These are phyloP conservation scores for Luvunga scandens DNA, from an alignment of 345 rosid genomes.

Conservation along the genomic window DNA sequence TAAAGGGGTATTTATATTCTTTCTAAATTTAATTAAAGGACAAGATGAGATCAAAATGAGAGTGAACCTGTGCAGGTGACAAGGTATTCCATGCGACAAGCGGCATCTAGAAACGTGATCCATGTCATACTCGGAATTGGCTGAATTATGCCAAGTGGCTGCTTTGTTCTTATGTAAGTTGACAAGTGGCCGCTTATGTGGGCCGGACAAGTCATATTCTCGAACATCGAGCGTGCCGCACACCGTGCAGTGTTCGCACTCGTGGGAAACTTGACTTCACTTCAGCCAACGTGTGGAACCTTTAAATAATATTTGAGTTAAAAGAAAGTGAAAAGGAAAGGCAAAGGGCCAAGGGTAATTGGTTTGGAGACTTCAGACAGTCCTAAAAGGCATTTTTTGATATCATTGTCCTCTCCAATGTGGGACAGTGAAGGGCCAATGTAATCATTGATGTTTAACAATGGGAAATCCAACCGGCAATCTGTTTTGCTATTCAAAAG, in stretches of 20 bases:
- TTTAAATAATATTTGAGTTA: background rate
- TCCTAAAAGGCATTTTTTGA: background rate
- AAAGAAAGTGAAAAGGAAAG: background rate
- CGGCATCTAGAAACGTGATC: background rate
- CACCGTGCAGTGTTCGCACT: background rate
- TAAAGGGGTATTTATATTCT: background rate
- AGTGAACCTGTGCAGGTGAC: constrained; percentile 10
- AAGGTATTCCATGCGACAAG: background rate
- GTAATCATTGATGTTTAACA: background rate
- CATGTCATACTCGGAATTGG: constrained; percentile 11
- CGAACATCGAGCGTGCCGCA: background rate
- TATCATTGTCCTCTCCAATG: background rate
- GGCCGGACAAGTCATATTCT: background rate
- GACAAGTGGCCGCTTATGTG: background rate
- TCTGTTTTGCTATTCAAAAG: background rate
- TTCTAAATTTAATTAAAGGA: background rate
- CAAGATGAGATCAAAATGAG: background rate
- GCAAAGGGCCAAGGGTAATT: background rate
- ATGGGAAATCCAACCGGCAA: background rate
- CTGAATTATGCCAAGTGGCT: constrained; percentile 6
- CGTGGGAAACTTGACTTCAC: background rate
- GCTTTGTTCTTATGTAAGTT: background rate
- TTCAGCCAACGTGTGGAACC: background rate
- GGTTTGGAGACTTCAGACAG: background rate
- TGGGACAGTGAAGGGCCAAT: background rate